Base-by-base conservation (phyloP, 352 stramenopile genomes). In the Phytophthora macrochlamydospora region DNA sequence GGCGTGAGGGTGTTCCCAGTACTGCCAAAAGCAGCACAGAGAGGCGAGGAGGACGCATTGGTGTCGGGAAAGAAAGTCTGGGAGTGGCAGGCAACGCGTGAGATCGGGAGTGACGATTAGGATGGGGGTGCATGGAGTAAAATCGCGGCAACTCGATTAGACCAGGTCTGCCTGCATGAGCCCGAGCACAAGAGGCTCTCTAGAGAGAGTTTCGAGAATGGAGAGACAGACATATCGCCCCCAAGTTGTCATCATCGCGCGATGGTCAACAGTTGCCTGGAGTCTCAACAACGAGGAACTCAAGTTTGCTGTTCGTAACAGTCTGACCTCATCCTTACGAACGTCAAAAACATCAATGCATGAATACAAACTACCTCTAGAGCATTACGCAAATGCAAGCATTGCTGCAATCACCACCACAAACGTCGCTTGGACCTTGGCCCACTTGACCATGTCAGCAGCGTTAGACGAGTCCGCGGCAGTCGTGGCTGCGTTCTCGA, bases 61-160 rank as follows among this genome's bases (percentile, higher is more conserved):
- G 32, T 33, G 54, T 12, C 32, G 32, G 38, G 38, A 31, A 11
- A 37, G 40, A 62, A 74, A 74, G 29, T 73, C 69, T 13, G 60
- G 54, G 51, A 70, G 45, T 74, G 55, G 45, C 18, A 54, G 49
- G 52, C 28, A 33, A 35, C 29, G 48, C 45, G 38, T 9, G 31
- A n/a, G 45, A 52, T 49, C 31, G 49, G 54, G 50, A 46, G 60
- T 11, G 48, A 66, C 28, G 60, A 52, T 18, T 55, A 42, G 43
- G 65, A 73, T 73, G 65, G 44, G 59, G 61, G 33, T 59, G 18
- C 13, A 29, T 12, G 43, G 59, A 37, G 66, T 69, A 74, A 35
- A 74, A 32, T 74, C 61, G 55, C 70, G 61, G 37, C 66, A 33
- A 24, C 18, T 24, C 18, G 18, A 24, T 24, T 24, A 24, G 18